Evolutionary conservation across 2,329 filamentous ascomycete species (phyloP), one percentile per base, ranked within the genome.

Genomic region (Corinectria fuckeliana): DNA sequence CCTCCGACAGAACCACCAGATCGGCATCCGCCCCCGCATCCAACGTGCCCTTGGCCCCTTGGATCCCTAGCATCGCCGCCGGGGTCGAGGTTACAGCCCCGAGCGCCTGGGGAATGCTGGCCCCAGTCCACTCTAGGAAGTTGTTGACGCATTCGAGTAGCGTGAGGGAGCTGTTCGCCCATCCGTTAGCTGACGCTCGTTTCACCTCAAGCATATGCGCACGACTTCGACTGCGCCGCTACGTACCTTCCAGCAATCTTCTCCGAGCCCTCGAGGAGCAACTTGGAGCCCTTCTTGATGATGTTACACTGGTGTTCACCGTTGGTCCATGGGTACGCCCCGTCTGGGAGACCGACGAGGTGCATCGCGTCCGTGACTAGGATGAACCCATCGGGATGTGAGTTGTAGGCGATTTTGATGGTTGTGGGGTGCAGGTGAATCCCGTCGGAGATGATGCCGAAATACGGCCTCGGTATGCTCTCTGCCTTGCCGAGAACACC

Each of bases 351-450:
- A 1, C 93, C 93, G 18, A 91, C 89, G 14, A 96, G 83, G 66
- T 91, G 88, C 92, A 96, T 96, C 5, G 93, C 93, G 75, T 97
- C 93, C 0, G 93, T 97, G 42, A 97, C 93, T 5, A 97, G 85
- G 60, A 97, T 90, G 70, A 95, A 88, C 1, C 93, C 93, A 4
- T 89, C 85, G 0, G 92, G 92, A 71, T 97, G 91, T 0, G 92
- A 89, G 66, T 91, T 91, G 80, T 89, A 96, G 2, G 93, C 93
- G 60, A 97, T 94, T 75, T 93, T 93, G 76, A 97, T 87, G 0
- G 91, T 91, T 1, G 92, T 93, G 0, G 92, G 91, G 69, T 97
- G 93, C 28, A 97, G 81, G 73, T 97, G 93, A 62, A 96, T 92
- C 18, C 93, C 93, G 72, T 97, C 93, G 3, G 91, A 87, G 61